Conservation (phyloP, 2,329 filamentous ascomycete genomes). For the Raffaelea albimanens region DNA sequence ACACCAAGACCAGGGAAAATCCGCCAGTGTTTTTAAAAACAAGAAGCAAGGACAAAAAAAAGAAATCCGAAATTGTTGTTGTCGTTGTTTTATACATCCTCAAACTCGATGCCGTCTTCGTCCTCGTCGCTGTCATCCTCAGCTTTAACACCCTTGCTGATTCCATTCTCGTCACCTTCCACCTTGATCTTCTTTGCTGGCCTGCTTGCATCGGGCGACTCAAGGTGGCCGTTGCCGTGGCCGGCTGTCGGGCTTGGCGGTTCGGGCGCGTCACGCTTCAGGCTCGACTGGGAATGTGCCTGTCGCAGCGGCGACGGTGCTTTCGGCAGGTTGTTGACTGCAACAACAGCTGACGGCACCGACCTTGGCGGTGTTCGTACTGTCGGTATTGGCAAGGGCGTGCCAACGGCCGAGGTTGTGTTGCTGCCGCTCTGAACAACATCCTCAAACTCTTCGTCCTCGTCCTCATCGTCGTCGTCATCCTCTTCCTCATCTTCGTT, state of each 20-base stretch:
- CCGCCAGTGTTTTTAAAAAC: no score
- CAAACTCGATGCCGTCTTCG: conserved; percentile 49
- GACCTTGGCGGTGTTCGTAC: background rate
- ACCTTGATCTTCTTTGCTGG: conserved; percentile 50
- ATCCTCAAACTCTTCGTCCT: conserved; percentile 38
- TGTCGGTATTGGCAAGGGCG: conserved; percentile 18
- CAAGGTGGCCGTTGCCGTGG: conserved; percentile 2
- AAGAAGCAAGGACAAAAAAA: no score
- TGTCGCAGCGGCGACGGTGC: conserved; percentile 19
- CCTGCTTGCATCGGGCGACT: conserved; percentile 27
- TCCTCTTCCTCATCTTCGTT: conserved; percentile 32
- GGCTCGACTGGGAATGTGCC: conserved; percentile 17
- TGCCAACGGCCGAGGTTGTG: conserved; percentile 21
- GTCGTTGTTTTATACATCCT: conserved; percentile 34
- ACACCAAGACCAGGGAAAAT: no score
- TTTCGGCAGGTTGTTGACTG: conserved; percentile 7
- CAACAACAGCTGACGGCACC: background rate
- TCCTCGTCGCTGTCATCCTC: conserved; percentile 42
- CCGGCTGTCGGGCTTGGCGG: conserved; percentile 12
- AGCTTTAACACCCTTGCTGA: conserved; percentile 17
- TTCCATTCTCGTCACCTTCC: background rate
- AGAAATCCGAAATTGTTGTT: no score
- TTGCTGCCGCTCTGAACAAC: conserved; percentile 30
- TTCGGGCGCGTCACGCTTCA: conserved; percentile 23
- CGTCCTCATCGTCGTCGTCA: conserved; percentile 32